phyloP scores from a whole-genome alignment of 208 protist species.

The Leishmania arabica region DNA sequence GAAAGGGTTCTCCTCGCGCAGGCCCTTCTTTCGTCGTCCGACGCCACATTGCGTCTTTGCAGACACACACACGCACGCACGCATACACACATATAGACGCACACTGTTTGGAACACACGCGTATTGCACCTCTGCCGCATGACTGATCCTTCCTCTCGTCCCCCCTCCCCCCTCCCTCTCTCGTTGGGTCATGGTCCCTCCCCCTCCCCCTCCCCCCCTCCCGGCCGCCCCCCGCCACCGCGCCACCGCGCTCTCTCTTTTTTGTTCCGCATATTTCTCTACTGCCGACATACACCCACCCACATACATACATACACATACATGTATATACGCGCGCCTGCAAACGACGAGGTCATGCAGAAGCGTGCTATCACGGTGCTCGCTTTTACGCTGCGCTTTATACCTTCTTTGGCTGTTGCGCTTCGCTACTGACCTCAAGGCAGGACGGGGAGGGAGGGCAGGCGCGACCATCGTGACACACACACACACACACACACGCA shows the following conservation, averaged over 20 bases:
- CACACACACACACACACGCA: background rate
- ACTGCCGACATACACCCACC: background rate
- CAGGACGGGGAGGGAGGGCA: background rate
- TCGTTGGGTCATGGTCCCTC: background rate
- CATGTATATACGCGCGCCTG: background rate
- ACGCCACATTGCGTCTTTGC: no score
- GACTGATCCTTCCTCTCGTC: background rate
- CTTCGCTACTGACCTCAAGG: background rate
- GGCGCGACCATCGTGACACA: background rate
- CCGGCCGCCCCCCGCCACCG: no score
- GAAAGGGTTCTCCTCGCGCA: background rate
- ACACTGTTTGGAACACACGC: no score
- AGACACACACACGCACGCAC: no score
- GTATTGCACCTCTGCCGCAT: background rate
- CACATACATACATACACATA: background rate
- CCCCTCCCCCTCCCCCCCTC: background rate
- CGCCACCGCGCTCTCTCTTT: background rate
- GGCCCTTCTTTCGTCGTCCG: background rate
- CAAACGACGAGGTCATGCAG: background rate
- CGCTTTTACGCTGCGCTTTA: no score
- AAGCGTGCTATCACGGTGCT: background rate
- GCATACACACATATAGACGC: background rate
- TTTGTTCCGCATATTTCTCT: background rate
- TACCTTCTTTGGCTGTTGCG: background rate
- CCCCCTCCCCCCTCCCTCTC: background rate